phyloP scores from a whole-genome alignment of 163 green algal genomes.

The Coccomyxa subellipsoidea region DNA sequence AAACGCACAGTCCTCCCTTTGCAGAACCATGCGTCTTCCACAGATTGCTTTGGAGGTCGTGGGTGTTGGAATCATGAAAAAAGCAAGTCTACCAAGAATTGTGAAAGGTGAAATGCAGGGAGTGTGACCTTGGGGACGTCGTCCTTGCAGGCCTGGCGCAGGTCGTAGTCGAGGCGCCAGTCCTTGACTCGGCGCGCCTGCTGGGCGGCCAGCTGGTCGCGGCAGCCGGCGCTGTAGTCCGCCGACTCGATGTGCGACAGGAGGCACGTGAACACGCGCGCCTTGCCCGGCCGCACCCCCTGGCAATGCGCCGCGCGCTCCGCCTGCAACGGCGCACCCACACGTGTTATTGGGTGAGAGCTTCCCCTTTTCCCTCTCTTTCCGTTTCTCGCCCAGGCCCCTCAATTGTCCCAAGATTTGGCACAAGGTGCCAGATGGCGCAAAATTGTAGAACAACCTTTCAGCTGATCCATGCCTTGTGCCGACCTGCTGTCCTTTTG shows the following conservation, averaged over 20 bases:
- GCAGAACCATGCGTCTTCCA: not conserved
- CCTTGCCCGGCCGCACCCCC: conserved; percentile 53
- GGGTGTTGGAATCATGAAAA: not conserved
- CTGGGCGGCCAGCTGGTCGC: conserved; percentile 11
- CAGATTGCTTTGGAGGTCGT: not conserved
- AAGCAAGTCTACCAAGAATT: not conserved
- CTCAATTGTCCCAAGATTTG: no score
- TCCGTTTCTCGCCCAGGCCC: no score
- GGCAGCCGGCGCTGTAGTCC: conserved; percentile 14
- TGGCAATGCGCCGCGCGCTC: conserved; percentile 34
- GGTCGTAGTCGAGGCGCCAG: conserved; percentile 69
- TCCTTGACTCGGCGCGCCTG: conserved; percentile 28
- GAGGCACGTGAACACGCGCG: conserved; percentile 73
- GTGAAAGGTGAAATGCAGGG: not conserved
- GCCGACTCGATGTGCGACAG: conserved; percentile 55
- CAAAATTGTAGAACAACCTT: no score
- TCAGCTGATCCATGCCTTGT: no score
- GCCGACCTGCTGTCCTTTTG: no score
- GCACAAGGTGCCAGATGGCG: no score
- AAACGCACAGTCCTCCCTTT: not conserved
- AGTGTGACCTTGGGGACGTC: conserved; percentile 46
- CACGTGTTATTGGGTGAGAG: no score
- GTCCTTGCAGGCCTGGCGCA: conserved; percentile 55
- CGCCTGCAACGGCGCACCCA: conserved; percentile 20
- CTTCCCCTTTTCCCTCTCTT: no score